Conservation (phyloP, 1,139 yeast species). For the Scheffersomyces titani region DNA sequence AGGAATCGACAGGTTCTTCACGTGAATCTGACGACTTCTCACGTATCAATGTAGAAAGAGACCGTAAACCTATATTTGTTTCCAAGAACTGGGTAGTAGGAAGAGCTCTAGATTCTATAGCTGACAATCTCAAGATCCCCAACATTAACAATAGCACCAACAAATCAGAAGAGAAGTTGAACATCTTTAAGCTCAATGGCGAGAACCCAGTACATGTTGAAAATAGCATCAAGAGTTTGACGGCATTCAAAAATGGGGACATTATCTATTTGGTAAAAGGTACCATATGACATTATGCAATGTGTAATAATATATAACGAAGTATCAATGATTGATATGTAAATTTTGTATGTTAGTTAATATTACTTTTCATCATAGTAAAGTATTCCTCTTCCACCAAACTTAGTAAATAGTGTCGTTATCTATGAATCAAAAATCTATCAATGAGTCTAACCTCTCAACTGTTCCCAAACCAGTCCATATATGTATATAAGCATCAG, state of each 20-base stretch:
- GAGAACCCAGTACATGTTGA: slow-evolving; percentile 27
- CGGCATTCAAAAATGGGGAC: slow-evolving; percentile 51
- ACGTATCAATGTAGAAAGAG: slow-evolving; percentile 28
- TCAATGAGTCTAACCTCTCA: not conserved
- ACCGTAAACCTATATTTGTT: slow-evolving; percentile 48
- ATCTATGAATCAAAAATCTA: not conserved
- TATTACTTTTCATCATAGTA: too few species aligned
- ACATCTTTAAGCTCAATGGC: slow-evolving; percentile 41
- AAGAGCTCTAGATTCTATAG: slow-evolving; percentile 68
- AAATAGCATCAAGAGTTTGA: slow-evolving; percentile 44
- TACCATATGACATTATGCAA: slow-evolving; percentile 1
- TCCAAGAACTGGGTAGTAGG: slow-evolving; percentile 77
- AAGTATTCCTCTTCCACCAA: too few species aligned
- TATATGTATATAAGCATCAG: slow-evolving; percentile 1
- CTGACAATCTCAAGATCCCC: slow-evolving; percentile 52
- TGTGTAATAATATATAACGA: too few species aligned
- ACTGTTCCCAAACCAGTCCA: not conserved
- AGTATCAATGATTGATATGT: not conserved
- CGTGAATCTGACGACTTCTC: slow-evolving; percentile 23
- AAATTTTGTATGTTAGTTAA: too few species aligned
- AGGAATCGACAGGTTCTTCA: slow-evolving; percentile 11
- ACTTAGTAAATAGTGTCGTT: not conserved
- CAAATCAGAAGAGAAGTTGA: slow-evolving; percentile 42
- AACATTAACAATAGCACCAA: slow-evolving; percentile 58
- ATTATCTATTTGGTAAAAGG: slow-evolving; percentile 62